phyloP scores from a whole-genome alignment of 768 basidiomycete genomes.

The Harrya chromipes region DNA sequence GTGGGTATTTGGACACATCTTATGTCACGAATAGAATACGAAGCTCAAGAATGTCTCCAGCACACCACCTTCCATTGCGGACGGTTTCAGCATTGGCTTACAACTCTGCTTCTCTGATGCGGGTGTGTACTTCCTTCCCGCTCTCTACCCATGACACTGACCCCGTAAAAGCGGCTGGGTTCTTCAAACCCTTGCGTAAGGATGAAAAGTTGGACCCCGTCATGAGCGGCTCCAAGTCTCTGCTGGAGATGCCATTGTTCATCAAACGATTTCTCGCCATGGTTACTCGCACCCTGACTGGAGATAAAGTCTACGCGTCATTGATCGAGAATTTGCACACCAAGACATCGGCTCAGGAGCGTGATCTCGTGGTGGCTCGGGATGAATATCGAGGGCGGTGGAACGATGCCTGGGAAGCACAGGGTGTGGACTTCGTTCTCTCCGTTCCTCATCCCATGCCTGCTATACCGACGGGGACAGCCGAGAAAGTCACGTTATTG shows the following conservation, averaged over 20 bases:
- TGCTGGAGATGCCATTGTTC: constrained; percentile 29
- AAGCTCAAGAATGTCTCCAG: constrained; percentile 17
- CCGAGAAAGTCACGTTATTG: constrained; percentile 34
- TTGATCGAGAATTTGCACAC: constrained; percentile 34
- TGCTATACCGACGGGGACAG: constrained; percentile 36
- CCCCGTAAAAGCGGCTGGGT: constrained; percentile 39
- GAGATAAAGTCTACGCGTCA: constrained; percentile 28
- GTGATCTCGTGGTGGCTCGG: constrained; percentile 25
- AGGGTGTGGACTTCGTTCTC: constrained; percentile 41
- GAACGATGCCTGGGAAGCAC: constrained; percentile 38
- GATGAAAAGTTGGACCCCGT: constrained; percentile 35
- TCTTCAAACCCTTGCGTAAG: constrained; percentile 35
- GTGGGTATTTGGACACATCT: constrained; percentile 21
- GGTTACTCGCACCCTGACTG: constrained; percentile 31
- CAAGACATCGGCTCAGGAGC: constrained; percentile 29
- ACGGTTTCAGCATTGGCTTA: constrained; percentile 50
- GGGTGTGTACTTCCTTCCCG: constrained; percentile 31
- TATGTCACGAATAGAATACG: background rate
- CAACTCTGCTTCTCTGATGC: constrained; percentile 57
- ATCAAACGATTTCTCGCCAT: constrained; percentile 44
- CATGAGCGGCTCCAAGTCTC: constrained; percentile 21
- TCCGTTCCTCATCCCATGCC: constrained; percentile 39
- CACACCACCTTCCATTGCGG: constrained; percentile 45
- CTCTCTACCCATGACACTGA: background rate
- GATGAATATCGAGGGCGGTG: constrained; percentile 24